Evolutionary conservation across 345 rosid genomes (phyloP).

Genomic region (Cochlearia excelsa): DNA sequence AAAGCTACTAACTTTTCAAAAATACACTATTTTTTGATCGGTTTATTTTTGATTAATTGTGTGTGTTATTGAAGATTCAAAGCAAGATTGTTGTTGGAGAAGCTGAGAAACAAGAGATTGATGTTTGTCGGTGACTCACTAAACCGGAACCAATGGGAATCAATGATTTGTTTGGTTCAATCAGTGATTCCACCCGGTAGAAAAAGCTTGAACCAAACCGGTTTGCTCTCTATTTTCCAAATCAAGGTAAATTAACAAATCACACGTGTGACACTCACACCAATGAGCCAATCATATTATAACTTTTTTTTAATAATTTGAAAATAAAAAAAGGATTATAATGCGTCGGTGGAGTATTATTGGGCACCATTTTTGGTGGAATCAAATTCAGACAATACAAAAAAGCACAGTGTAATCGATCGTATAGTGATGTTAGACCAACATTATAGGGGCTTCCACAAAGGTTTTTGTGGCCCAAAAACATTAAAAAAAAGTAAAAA

Average conservation of each 20-base stretch:
- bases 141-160: conserved; percentile 98
- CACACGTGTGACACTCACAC: conserved; percentile 10
- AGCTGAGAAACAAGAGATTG: conserved; percentile 86
- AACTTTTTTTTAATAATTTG: not conserved
- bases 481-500: too few species aligned
- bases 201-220: conserved; percentile 62
- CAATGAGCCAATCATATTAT: not conserved
- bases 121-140: conserved; percentile 98
- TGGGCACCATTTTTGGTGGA: conserved; percentile 97
- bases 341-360: conserved; percentile 88
- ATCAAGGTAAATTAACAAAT: conserved; percentile 49
- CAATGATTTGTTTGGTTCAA: conserved; percentile 92
- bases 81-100: conserved; percentile 63
- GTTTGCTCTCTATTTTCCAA: conserved; percentile 64
- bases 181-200: conserved; percentile 61
- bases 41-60: not conserved
- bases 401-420: conserved; percentile 60
- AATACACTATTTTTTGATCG: not conserved
- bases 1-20: not conserved
- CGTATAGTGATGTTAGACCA: conserved; percentile 79
- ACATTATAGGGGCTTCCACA: too few species aligned
- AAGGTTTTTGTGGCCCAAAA: too few species aligned
- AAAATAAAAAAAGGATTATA: conserved; percentile 55
- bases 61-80: conserved; percentile 49
- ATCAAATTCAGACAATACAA: conserved; percentile 90